Base-by-base conservation (phyloP, 768 basidiomycete genomes). In the Panaeolus papilionaceus region DNA sequence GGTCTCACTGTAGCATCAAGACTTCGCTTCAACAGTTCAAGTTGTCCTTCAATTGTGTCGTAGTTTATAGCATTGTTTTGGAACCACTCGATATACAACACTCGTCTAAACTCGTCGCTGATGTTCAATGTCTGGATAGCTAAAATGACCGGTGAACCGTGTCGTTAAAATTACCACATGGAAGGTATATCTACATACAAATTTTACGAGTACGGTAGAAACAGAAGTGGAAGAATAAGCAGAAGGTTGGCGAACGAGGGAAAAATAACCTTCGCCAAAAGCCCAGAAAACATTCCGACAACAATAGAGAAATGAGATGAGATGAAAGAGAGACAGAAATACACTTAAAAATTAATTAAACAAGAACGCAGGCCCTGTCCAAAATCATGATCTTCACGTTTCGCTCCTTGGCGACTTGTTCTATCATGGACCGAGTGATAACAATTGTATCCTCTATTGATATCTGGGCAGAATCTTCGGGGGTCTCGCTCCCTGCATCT, bases 331-430 rank as follows among this genome's bases (percentile, higher is more conserved):
- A 58, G 23, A 23, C 23, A 44, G 39, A 67, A 65, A 67, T 38
- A 68, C 61, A 28, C 3, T 33, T 3, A 14, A 37, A 44, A 40
- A 47, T 20, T 58, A 66, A 33, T 66, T 76, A 86, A 65, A 88
- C 70, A 67, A 89, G 75, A 38, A 92, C 87, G 80, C 87, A 86
- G 2, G 76, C 80, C 73, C 87, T 73, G 70, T 87, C 84, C 81
- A 93, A 83, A 76, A 87, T 89, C 80, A 87, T 87, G 66, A 79
- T 83, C 80, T 93, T 95, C 58, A 96, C 88, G 63, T 84, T 84
- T 74, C 93, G 84, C 74, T 90, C 88, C 71, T 76, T 81, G 20
- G 89, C 92, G 8, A 94, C 84, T 67, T 84, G 83, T 68, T 84
- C 84, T 23, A 81, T 80, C 67, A 81, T 75, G 28, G 78, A 75